A percentile compares a stretch with the other conserved stretches of the same genome.
Evolutionary conservation across 352 stramenopile species (phyloP).

Genomic region (Phytophthora pistaciae): DNA sequence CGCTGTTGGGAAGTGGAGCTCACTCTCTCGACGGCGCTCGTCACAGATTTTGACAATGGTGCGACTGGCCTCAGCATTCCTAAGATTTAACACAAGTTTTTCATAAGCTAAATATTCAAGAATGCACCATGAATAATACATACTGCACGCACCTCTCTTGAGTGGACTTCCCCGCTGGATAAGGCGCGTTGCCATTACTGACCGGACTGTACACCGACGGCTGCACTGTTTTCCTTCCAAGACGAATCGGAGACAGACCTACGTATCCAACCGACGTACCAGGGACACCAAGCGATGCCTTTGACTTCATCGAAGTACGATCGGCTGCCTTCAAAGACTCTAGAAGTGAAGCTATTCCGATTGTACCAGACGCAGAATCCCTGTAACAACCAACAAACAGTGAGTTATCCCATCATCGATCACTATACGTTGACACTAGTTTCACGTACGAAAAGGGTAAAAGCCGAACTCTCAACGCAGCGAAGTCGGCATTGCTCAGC

Average conservation of each 20-base stretch:
- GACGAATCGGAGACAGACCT: slow-evolving; percentile 63
- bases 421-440: not conserved
- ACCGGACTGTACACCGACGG: slow-evolving; percentile 30
- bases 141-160: slow-evolving; percentile 56
- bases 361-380: slow-evolving; percentile 56
- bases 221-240: slow-evolving; percentile 66
- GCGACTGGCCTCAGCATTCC: slow-evolving; percentile 70
- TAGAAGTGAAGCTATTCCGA: slow-evolving; percentile 54
- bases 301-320: slow-evolving; percentile 50
- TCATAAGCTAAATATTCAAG: not conserved
- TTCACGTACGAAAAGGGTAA: slow-evolving; percentile 64
- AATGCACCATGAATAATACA: not conserved
- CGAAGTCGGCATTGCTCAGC: slow-evolving; percentile 78
- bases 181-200: slow-evolving; percentile 19
- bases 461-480: slow-evolving; percentile 67
- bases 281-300: slow-evolving; percentile 28
- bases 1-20: slow-evolving; percentile 48
- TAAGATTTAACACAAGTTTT: slow-evolving; percentile 20
- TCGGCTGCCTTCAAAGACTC: slow-evolving; percentile 61
- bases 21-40: slow-evolving; percentile 67
- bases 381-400: slow-evolving; percentile 23
- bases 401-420: not conserved
- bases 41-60: slow-evolving; percentile 78
- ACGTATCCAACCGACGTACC: slow-evolving; percentile 36
- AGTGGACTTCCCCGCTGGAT: slow-evolving; percentile 77